These are phyloP conservation scores for Neurospora sp. DNA, from an alignment of 495 filamentous ascomycete species.

Conservation along the genomic window DNA sequence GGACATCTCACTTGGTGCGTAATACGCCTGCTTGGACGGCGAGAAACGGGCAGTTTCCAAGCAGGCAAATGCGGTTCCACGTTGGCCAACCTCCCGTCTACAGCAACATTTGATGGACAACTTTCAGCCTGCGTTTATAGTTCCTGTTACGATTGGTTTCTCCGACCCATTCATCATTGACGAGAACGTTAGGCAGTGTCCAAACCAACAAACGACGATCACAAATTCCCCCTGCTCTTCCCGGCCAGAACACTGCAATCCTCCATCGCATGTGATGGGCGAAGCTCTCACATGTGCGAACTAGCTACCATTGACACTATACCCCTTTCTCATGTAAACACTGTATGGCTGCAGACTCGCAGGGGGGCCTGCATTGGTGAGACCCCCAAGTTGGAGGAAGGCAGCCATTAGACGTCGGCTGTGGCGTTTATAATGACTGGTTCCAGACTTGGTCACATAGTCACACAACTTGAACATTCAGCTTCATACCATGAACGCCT, in stretches of 20 bases:
- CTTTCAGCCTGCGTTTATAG: not conserved
- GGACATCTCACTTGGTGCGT: not conserved
- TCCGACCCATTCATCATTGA: not conserved
- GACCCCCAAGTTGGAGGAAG: not conserved
- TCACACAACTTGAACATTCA: not conserved
- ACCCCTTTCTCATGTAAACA: not conserved
- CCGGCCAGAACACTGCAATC: not conserved
- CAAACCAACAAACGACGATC: not conserved
- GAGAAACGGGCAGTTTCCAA: not conserved
- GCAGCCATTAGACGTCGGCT: not conserved
- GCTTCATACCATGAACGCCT: not conserved
- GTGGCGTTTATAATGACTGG: not conserved
- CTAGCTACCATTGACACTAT: not conserved
- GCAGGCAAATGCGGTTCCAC: not conserved
- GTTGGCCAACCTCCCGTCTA: not conserved
- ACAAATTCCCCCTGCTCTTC: not conserved
- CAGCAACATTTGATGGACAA: not conserved
- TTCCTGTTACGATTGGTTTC: not conserved
- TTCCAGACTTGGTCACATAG: not conserved
- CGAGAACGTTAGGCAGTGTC: not conserved
- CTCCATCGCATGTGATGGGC: not conserved
- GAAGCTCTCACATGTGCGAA: not conserved
- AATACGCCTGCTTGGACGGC: not conserved
- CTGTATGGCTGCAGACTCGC: not conserved
- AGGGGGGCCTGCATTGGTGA: not conserved